These are phyloP conservation scores for Dactylonectria macrodidyma DNA, from an alignment of 2,329 filamentous ascomycete species.

Conservation along the genomic window DNA sequence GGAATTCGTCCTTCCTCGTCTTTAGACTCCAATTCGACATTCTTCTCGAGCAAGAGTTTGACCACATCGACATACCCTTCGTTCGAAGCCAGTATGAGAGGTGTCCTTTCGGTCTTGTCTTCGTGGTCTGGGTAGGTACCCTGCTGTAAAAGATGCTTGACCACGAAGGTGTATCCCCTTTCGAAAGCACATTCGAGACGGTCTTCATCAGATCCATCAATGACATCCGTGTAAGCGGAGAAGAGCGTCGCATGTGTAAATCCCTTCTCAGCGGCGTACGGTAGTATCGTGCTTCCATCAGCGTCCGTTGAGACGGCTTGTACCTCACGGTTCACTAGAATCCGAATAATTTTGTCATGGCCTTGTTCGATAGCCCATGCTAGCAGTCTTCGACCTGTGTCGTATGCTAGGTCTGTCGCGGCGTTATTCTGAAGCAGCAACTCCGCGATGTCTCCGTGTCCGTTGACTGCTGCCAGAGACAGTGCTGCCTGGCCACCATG, in stretches of 20 bases:
- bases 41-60: no score
- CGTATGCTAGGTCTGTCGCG: background rate
- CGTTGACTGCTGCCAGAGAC: background rate
- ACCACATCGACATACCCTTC: no score
- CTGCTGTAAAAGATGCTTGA: no score
- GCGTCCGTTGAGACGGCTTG: background rate
- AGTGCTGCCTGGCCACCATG: background rate
- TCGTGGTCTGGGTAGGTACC: no score
- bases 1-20: no score
- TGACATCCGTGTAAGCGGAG: background rate
- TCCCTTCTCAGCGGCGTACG: background rate
- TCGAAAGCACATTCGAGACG: no score
- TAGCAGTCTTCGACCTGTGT: background rate
- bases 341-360: background rate
- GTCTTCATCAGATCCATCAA: background rate
- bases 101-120: no score
- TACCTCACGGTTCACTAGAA: background rate
- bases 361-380: background rate
- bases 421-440: background rate
- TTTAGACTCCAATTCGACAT: no score
- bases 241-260: background rate
- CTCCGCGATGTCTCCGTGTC: background rate
- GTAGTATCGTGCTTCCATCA: background rate
- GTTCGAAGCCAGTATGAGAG: no score
- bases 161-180: no score